These are phyloP conservation scores for Sphagnurus paluster DNA, from an alignment of 1,284 basidiomycete genomes.

Conservation along the genomic window DNA sequence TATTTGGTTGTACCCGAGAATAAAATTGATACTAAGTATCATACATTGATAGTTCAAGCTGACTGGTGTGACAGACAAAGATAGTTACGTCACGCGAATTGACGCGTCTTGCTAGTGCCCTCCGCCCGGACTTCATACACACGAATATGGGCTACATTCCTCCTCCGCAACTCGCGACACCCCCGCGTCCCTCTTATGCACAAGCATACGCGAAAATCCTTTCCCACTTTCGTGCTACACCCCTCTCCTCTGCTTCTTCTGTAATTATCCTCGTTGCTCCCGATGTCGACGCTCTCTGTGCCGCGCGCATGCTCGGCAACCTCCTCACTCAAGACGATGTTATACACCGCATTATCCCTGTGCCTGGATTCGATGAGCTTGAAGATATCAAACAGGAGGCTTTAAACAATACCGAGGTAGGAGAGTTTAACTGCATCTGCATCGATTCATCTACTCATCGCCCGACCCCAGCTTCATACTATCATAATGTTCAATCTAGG, in stretches of 20 bases:
- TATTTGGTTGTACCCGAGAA: too few species aligned
- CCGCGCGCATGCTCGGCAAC: slow-evolving; percentile 85
- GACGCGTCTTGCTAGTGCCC: slow-evolving; percentile 13
- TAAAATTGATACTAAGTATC: too few species aligned
- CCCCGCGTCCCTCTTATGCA: slow-evolving; percentile 66
- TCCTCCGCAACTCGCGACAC: slow-evolving; percentile 63
- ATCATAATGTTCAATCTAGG: slow-evolving; percentile 95
- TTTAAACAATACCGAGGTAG: slow-evolving; percentile 67
- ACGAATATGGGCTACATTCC: slow-evolving; percentile 71
- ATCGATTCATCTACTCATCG: neutral
- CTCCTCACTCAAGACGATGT: slow-evolving; percentile 94
- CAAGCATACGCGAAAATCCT: slow-evolving; percentile 81
- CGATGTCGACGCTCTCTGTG: slow-evolving; percentile 90
- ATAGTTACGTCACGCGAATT: slow-evolving; percentile 16
- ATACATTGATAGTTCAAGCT: neutral
- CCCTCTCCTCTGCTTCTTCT: slow-evolving; percentile 74
- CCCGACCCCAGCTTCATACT: slow-evolving; percentile 74
- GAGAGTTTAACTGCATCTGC: slow-evolving; percentile 21
- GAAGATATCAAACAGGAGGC: slow-evolving; percentile 70
- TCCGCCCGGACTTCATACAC: too few species aligned
- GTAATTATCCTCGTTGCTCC: slow-evolving; percentile 86
- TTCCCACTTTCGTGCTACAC: slow-evolving; percentile 70
- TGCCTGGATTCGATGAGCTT: slow-evolving; percentile 77
- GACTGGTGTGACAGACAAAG: slow-evolving; percentile 9
- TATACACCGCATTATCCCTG: slow-evolving; percentile 88